Base-by-base conservation (phyloP, 1,284 basidiomycete genomes). In the Rhodotorula sp. region DNA sequence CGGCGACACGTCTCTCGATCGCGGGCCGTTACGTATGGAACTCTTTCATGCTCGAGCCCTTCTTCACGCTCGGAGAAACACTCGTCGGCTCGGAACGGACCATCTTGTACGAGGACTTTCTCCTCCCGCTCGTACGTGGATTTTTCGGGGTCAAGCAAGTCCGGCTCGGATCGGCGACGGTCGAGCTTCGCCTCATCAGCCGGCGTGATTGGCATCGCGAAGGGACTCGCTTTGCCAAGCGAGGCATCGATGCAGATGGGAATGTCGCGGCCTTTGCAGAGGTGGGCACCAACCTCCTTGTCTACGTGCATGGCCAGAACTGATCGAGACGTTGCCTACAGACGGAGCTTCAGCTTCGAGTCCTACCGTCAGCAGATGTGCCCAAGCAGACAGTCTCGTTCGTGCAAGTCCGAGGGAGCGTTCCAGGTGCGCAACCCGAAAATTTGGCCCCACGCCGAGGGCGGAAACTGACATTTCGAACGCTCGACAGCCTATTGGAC, bases 391-490 rank as follows among this genome's bases (percentile, higher is more conserved):
- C n/a, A 6, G 26, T 55, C 28, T 55, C 54, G 8, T 16, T 55
- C 54, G 54, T 55, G 10, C 54, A 55, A 26, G 54, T 55, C 54
- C 54, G 54, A 55, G 54, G 54, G 54, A 55, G 54, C 26, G 26
- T 55, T 18, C 54, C 54, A 6, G 54, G 54, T 55, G n/a, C 14
- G 54, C 28, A 12, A 12, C 15, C 10, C 15, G 16, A n/a, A 6
- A 26, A 28, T 18, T 18, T 28, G 23, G 23, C 38, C 26, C 2
- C n/a, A 28, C 26, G 19, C 18, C 6, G 21, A 50, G 14, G n/a
- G 26, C 54, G 2, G 26, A n/a, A 1, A 28, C 26, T 55, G 54
- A 55, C 14, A 6, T 2, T 3, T 16, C 54, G 5, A 12, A 15
- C 26, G 8, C 38, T 43, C 10, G 38, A 55, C 54, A 55, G 54